phyloP scores from a whole-genome alignment of 1,284 basidiomycete species.

The Agroathelia rolfsii region DNA sequence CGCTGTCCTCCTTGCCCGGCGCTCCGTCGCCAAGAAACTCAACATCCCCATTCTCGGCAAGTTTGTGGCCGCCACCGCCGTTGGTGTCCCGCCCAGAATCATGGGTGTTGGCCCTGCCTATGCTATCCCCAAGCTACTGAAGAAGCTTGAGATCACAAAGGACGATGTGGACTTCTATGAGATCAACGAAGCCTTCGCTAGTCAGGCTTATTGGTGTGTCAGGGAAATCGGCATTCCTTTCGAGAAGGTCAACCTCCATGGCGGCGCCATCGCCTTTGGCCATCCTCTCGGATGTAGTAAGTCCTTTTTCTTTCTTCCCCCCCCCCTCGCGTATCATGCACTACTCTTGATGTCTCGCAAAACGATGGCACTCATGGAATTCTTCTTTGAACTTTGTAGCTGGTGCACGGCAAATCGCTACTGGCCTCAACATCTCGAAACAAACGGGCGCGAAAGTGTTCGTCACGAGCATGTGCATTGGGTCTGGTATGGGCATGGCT shows the following conservation, averaged over 20 bases:
- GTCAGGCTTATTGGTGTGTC: constrained; percentile 76
- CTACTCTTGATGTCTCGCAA: too few species aligned
- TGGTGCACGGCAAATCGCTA: constrained; percentile 83
- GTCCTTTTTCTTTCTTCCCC: constrained; percentile 22
- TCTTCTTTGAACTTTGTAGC: constrained; percentile 31
- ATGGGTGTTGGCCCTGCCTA: constrained; percentile 91
- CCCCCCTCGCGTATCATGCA: neutral
- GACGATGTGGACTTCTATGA: constrained; percentile 83
- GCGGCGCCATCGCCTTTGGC: constrained; percentile 86
- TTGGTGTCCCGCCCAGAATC: constrained; percentile 82
- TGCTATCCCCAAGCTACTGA: constrained; percentile 74
- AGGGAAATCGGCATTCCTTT: constrained; percentile 68
- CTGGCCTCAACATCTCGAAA: constrained; percentile 75
- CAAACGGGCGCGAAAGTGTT: constrained; percentile 70
- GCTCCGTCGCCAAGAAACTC: constrained; percentile 81
- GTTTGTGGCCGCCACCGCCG: constrained; percentile 69
- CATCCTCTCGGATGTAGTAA: constrained; percentile 75
- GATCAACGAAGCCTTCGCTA: constrained; percentile 92
- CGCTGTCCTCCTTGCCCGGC: constrained; percentile 82
- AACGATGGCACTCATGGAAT: too few species aligned
- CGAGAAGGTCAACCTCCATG: constrained; percentile 80
- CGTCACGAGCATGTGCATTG: constrained; percentile 93
- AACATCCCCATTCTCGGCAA: constrained; percentile 91
- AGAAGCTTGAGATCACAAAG: constrained; percentile 43
- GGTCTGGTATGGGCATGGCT: constrained; percentile 84